A percentile compares a stretch with the other conserved stretches of the same genome.
Evolutionary conservation across 768 basidiomycete species (phyloP).

Genomic region (Guyanaporus albipodus): DNA sequence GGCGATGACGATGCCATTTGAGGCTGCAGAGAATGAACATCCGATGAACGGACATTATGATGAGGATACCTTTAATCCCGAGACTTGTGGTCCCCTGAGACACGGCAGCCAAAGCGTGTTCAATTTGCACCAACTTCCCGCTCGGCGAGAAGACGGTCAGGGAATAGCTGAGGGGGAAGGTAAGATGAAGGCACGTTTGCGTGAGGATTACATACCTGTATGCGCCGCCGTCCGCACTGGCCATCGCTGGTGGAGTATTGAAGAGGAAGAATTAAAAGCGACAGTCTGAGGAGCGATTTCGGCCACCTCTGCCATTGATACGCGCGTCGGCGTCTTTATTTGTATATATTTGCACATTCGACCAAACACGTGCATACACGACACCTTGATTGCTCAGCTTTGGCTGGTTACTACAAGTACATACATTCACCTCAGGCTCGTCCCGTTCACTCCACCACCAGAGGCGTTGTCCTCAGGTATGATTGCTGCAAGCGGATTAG

Average conservation of each 20-base stretch:
- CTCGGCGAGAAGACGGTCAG: conserved; percentile 99
- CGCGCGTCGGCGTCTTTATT: conserved; percentile 32
- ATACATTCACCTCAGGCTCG: neutral
- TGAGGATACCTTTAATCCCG: conserved; percentile 86
- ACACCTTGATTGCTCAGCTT: too few species aligned
- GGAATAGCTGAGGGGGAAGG: conserved; percentile 68
- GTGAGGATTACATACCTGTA: conserved; percentile 50
- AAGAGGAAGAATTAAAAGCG: conserved; percentile 18
- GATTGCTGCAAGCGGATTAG: conserved; percentile 44
- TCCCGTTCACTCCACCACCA: conserved; percentile 24
- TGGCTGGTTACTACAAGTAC: too few species aligned
- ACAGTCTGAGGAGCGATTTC: conserved; percentile 17
- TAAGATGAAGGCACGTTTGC: conserved; percentile 21
- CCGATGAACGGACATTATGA: conserved; percentile 24
- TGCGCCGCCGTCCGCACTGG: conserved; percentile 76
- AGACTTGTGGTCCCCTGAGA: conserved; percentile 94
- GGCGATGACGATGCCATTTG: conserved; percentile 98
- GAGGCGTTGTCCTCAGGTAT: conserved; percentile 82
- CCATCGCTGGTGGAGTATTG: conserved; percentile 46
- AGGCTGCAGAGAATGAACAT: conserved; percentile 52
- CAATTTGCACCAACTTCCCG: conserved; percentile 98
- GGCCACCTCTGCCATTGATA: conserved; percentile 14
- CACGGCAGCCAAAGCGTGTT: conserved; percentile 97
- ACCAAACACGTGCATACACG: conserved; percentile 21
- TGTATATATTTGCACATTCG: conserved; percentile 16